These are phyloP conservation scores for Hippophae rhamnoides DNA, from an alignment of 306 rosid species.

Conservation along the genomic window DNA sequence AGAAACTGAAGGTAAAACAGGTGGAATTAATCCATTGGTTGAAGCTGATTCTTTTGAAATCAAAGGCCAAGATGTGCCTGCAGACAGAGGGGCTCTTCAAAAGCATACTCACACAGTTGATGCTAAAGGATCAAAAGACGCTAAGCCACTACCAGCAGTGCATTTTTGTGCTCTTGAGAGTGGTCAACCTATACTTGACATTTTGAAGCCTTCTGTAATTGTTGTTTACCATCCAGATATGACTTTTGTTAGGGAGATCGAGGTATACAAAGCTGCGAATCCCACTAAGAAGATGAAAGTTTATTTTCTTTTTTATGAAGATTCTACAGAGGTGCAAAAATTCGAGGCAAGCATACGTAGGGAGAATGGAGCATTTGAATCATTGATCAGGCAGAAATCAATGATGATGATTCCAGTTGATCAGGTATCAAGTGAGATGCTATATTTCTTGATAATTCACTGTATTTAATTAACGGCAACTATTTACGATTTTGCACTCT, in stretches of 20 bases:
- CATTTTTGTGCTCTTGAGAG: slow-evolving; percentile 86
- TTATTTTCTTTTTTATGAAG: slow-evolving; percentile 85
- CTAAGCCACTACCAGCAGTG: slow-evolving; percentile 61
- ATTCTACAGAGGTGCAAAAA: slow-evolving; percentile 87
- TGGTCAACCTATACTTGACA: slow-evolving; percentile 76
- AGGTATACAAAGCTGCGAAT: slow-evolving; percentile 73
- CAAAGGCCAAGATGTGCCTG: slow-evolving; percentile 23
- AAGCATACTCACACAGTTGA: slow-evolving; percentile 34
- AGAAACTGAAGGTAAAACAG: slow-evolving; percentile 32
- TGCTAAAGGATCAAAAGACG: slow-evolving; percentile 20
- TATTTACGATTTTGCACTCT: not conserved
- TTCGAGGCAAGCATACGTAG: slow-evolving; percentile 85
- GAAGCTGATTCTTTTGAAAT: slow-evolving; percentile 30
- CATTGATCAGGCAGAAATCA: slow-evolving; percentile 91
- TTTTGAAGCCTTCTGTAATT: slow-evolving; percentile 64
- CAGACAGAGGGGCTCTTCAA: slow-evolving; percentile 31
- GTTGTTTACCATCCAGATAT: slow-evolving; percentile 92
- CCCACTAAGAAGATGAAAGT: slow-evolving; percentile 65
- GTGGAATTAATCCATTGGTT: slow-evolving; percentile 28
- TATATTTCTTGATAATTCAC: not conserved
- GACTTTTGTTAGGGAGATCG: slow-evolving; percentile 88
- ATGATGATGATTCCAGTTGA: slow-evolving; percentile 93
- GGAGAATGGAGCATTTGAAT: slow-evolving; percentile 96
- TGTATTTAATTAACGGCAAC: not conserved
- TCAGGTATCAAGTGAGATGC: slow-evolving; percentile 42